Evolutionary conservation across 306 rosid genomes (phyloP).

Genomic region (Coriaria nepalensis): DNA sequence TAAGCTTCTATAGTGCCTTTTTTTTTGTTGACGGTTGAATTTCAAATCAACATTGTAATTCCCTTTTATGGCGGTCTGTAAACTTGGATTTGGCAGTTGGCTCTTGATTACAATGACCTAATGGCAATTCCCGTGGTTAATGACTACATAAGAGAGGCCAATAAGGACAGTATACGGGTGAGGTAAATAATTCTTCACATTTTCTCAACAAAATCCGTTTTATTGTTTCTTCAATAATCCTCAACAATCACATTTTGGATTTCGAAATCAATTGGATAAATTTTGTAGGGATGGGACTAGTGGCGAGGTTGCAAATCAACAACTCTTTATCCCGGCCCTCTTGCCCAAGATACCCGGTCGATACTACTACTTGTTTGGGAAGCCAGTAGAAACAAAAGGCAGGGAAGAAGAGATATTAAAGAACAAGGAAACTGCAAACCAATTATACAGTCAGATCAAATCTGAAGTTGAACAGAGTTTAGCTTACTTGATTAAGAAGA

Average conservation of each 20-base stretch:
- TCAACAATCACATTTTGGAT: no score
- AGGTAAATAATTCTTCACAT: slow-evolving; percentile 29
- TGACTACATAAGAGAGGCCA: slow-evolving; percentile 20
- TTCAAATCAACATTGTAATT: background rate
- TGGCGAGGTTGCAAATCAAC: slow-evolving; percentile 47
- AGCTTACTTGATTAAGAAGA: slow-evolving; percentile 61
- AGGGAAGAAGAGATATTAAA: slow-evolving; percentile 44
- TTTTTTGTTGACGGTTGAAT: background rate
- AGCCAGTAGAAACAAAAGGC: slow-evolving; percentile 68
- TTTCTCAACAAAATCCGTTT: background rate
- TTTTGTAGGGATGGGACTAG: slow-evolving; percentile 27
- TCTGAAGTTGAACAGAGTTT: slow-evolving; percentile 50
- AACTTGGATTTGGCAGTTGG: slow-evolving; percentile 35
- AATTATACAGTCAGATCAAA: slow-evolving; percentile 65
- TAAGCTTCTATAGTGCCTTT: slow-evolving; percentile 21
- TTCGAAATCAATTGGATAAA: background rate
- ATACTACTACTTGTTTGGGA: slow-evolving; percentile 67
- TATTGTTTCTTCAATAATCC: background rate
- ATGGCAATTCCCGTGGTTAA: slow-evolving; percentile 43
- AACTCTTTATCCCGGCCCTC: slow-evolving; percentile 25
- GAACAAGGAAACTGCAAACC: slow-evolving; percentile 50
- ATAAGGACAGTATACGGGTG: slow-evolving; percentile 16
- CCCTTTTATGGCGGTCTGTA: slow-evolving; percentile 14
- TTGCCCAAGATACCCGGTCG: slow-evolving; percentile 80
- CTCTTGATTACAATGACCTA: slow-evolving; percentile 62